phyloP scores from a whole-genome alignment of 2,329 filamentous ascomycete genomes.

The Chaetothyriales sp. region DNA sequence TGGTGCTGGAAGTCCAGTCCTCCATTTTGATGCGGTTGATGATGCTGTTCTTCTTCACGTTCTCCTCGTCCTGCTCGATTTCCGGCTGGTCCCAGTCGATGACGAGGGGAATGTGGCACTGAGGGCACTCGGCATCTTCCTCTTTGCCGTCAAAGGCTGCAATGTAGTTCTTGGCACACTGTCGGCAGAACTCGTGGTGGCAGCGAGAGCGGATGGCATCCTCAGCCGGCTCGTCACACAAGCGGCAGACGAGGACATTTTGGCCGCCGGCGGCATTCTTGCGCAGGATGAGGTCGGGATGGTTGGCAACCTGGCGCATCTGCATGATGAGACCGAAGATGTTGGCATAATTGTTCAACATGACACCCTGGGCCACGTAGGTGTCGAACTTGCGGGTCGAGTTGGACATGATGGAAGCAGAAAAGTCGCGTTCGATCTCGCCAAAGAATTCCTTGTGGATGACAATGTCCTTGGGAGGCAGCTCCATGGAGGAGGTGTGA shows the following conservation, averaged over 20 bases:
- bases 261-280: slow-evolving; percentile 76
- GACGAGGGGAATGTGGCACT: slow-evolving; percentile 74
- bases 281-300: slow-evolving; percentile 85
- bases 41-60: slow-evolving; percentile 89
- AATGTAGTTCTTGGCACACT: slow-evolving; percentile 68
- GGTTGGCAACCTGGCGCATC: slow-evolving; percentile 95
- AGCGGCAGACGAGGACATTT: slow-evolving; percentile 80
- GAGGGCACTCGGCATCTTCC: slow-evolving; percentile 55
- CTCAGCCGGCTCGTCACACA: slow-evolving; percentile 92
- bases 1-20: slow-evolving; percentile 94
- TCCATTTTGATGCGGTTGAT: slow-evolving; percentile 99
- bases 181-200: slow-evolving; percentile 81
- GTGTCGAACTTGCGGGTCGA: slow-evolving; percentile 83
- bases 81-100: slow-evolving; percentile 94
- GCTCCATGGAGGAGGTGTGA: slow-evolving; percentile 85
- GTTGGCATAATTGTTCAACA: slow-evolving; percentile 96
- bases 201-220: slow-evolving; percentile 86
- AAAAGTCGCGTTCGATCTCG: slow-evolving; percentile 91
- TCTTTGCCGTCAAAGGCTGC: slow-evolving; percentile 52
- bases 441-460: slow-evolving; percentile 94
- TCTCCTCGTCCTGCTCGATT: slow-evolving; percentile 76
- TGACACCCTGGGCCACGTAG: slow-evolving; percentile 83
- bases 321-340: slow-evolving; percentile 99
- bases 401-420: slow-evolving; percentile 87
- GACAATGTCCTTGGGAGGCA: slow-evolving; percentile 85